Evolutionary conservation across 305 asterid genomes (phyloP).

Genomic region (Solanum chacoense): DNA sequence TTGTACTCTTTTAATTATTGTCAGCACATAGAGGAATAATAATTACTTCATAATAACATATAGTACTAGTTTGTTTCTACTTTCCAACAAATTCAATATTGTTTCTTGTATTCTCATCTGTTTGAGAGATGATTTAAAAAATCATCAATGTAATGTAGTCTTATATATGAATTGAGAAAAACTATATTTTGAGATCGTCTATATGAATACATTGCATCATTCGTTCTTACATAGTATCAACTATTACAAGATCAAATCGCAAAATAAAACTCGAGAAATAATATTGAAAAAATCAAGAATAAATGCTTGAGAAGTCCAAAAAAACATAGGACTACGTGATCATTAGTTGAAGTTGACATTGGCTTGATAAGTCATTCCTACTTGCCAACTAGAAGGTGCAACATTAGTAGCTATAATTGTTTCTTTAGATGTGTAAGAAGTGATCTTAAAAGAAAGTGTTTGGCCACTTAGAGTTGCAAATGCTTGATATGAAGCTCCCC

Average conservation of each 20-base stretch:
- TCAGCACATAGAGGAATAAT: slow-evolving; percentile 18
- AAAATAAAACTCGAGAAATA: background rate
- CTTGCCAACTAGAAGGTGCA: slow-evolving; percentile 72
- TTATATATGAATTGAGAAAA: background rate
- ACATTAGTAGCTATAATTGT: slow-evolving; percentile 47
- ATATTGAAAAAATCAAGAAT: background rate
- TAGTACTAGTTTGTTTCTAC: background rate
- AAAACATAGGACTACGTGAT: background rate
- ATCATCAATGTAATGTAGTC: background rate
- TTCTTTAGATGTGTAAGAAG: slow-evolving; percentile 52
- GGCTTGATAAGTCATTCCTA: slow-evolving; percentile 52
- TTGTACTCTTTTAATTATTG: slow-evolving; percentile 13
- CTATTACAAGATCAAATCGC: background rate
- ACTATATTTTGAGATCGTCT: background rate
- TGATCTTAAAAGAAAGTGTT: slow-evolving; percentile 62
- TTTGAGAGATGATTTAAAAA: background rate
- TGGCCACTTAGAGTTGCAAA: slow-evolving; percentile 65
- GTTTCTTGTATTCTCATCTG: background rate
- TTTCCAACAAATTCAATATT: background rate
- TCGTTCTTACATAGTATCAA: background rate
- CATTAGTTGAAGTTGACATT: slow-evolving; percentile 50
- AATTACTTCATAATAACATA: background rate
- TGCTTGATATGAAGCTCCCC: slow-evolving; percentile 95
- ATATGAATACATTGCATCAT: background rate
- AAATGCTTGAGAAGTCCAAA: background rate